Conservation (phyloP, 768 basidiomycete genomes). For the Termitomyces sp. region DNA sequence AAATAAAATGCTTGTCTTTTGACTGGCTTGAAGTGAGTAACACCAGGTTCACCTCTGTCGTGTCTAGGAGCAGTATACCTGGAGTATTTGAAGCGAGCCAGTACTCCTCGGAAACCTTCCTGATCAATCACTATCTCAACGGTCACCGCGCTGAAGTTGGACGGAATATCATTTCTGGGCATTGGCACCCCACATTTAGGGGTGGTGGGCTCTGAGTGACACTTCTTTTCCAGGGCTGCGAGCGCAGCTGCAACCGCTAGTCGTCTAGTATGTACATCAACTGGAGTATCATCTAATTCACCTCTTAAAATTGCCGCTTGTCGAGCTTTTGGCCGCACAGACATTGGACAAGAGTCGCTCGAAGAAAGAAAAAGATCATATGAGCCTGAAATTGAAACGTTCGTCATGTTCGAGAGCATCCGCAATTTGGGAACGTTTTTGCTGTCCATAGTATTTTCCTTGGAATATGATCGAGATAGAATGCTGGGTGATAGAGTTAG, state of each 20-base stretch:
- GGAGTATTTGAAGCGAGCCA: slow-evolving; percentile 53
- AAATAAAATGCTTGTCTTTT: slow-evolving; percentile 57
- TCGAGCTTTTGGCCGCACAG: background rate
- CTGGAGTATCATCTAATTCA: background rate
- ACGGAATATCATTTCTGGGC: background rate
- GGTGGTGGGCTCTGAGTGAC: slow-evolving; percentile 10
- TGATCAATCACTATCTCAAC: slow-evolving; percentile 77
- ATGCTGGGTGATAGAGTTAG: background rate
- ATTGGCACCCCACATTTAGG: background rate
- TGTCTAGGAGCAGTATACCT: slow-evolving; percentile 35
- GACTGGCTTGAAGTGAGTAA: slow-evolving; percentile 63
- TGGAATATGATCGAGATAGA: background rate
- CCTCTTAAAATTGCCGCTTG: background rate
- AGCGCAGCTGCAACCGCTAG: slow-evolving; percentile 8
- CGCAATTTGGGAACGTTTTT: background rate
- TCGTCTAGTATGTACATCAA: background rate
- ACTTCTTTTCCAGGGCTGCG: slow-evolving; percentile 8
- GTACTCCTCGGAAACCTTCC: slow-evolving; percentile 69
- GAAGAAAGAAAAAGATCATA: background rate
- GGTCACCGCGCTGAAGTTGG: slow-evolving; percentile 14
- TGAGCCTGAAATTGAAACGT: background rate
- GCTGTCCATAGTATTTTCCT: background rate
- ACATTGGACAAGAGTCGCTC: slow-evolving; percentile 3
- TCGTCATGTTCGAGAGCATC: background rate
- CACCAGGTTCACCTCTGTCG: slow-evolving; percentile 33